These are phyloP conservation scores for Phyllosticta citriasiana DNA, from an alignment of 2,329 filamentous ascomycete genomes.

Conservation along the genomic window DNA sequence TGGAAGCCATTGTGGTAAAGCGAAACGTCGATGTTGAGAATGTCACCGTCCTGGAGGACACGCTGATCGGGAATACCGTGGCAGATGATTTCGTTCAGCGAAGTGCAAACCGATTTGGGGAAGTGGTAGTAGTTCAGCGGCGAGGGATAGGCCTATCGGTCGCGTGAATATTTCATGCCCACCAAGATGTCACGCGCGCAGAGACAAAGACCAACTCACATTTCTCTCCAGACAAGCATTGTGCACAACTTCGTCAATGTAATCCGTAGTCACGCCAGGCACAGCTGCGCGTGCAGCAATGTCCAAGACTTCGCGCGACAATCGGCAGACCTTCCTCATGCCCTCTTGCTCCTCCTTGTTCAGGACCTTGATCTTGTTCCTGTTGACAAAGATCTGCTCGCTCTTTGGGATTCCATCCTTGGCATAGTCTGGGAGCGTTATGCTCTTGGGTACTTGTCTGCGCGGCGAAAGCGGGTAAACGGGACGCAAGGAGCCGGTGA, in stretches of 20 bases:
- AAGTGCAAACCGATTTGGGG: conserved; percentile 96
- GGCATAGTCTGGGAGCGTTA: conserved; percentile 80
- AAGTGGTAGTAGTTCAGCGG: conserved; percentile 93
- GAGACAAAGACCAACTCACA: conserved; percentile 43
- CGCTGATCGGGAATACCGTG: conserved; percentile 95
- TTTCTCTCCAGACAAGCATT: conserved; percentile 88
- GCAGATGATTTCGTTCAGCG: conserved; percentile 93
- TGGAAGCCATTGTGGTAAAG: conserved; percentile 93
- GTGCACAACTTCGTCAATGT: conserved; percentile 90
- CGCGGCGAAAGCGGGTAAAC: conserved; percentile 51
- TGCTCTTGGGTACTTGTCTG: conserved; percentile 59
- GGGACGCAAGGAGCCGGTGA: conserved; percentile 70
- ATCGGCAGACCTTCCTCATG: conserved; percentile 84
- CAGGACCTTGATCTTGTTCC: conserved; percentile 75
- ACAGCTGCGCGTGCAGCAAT: conserved; percentile 73
- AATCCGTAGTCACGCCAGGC: conserved; percentile 92
- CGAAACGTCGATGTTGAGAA: conserved; percentile 93
- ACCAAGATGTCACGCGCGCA: background rate
- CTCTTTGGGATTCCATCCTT: conserved; percentile 65
- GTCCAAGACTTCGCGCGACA: conserved; percentile 86
- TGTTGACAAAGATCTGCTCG: conserved; percentile 53
- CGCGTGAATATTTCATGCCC: conserved; percentile 11
- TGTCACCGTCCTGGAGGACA: conserved; percentile 80
- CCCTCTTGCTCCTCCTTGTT: conserved; percentile 71
- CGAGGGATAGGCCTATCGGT: conserved; percentile 76